phyloP scores from a whole-genome alignment of 202 grass and related monocot genomes.

The Miscanthus sacchariflorus region DNA sequence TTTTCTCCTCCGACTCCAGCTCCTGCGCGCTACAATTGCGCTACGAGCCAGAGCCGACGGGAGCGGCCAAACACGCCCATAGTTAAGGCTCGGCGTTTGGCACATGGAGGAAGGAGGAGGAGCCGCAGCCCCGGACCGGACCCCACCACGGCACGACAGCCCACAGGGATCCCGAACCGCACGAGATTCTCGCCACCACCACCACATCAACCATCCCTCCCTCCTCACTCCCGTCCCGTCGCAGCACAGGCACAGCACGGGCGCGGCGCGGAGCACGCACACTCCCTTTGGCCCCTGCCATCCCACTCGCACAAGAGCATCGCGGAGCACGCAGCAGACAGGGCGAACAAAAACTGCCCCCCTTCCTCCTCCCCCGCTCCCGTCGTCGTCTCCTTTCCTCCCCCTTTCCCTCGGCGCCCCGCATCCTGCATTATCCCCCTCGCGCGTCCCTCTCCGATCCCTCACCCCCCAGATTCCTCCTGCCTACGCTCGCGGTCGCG shows the following conservation, averaged over 20 bases:
- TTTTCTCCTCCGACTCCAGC: too few relatives aligned
- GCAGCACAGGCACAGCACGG: neutral
- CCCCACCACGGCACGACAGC: neutral
- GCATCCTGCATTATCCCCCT: constrained; percentile 17
- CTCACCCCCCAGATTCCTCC: constrained; percentile 24
- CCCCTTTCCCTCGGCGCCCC: neutral
- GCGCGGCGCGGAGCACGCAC: constrained; percentile 22
- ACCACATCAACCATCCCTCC: neutral
- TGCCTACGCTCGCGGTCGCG: neutral
- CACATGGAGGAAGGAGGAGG: neutral
- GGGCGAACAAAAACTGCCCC: constrained; percentile 36
- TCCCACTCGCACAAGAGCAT: constrained; percentile 17
- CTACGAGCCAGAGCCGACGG: too few relatives aligned
- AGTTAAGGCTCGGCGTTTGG: neutral
- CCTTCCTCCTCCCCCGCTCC: neutral
- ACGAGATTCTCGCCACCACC: constrained; percentile 44
- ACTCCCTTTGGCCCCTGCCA: neutral
- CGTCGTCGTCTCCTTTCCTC: constrained; percentile 24
- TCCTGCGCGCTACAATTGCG: too few relatives aligned
- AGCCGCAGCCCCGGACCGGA: neutral
- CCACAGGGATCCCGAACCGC: constrained; percentile 40
- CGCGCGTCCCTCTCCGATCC: neutral
- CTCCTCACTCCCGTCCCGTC: neutral
- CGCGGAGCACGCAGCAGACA: constrained; percentile 24
- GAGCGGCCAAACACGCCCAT: too few relatives aligned